A percentile compares a stretch with the other conserved stretches of the same genome.
phyloP scores from a whole-genome alignment of 805 yeast genomes.

The Candida sanyiensis region DNA sequence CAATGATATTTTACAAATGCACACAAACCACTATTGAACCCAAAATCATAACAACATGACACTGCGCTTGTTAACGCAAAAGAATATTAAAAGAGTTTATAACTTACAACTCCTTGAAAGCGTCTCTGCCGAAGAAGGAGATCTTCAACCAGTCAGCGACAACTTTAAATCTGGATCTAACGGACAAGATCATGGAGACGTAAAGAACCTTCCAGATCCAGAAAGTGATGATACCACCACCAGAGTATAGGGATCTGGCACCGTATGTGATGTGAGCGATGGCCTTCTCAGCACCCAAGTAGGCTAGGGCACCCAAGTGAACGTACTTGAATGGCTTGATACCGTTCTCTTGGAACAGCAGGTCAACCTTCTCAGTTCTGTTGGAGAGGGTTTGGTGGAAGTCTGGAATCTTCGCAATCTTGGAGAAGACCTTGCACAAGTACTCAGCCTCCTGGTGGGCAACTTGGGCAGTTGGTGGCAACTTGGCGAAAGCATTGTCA shows the following conservation, averaged over 20 bases:
- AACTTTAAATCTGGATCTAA: constrained; percentile 83
- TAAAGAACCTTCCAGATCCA: constrained; percentile 94
- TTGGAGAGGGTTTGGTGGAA: constrained; percentile 38
- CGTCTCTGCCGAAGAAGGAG: constrained; percentile 86
- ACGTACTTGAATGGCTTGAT: constrained; percentile 67
- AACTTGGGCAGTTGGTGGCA: constrained; percentile 96
- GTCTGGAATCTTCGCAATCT: constrained; percentile 55
- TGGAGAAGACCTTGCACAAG: constrained; percentile 67
- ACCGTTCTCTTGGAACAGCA: constrained; percentile 30
- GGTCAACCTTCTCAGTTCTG: constrained; percentile 36
- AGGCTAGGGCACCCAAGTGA: constrained; percentile 91
- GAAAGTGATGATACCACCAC: constrained; percentile 84
- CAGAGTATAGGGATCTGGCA: constrained; percentile 70
- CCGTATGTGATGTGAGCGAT: constrained; percentile 85
- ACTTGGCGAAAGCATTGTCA: constrained; percentile 84
- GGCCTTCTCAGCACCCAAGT: constrained; percentile 89
- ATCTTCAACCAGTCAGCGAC: constrained; percentile 87
- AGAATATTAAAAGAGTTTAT: constrained; percentile 1
- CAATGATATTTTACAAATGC: constrained; percentile 3
- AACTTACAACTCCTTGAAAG: constrained; percentile 26
- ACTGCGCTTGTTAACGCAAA: not conserved
- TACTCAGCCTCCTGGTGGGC: constrained; percentile 91
- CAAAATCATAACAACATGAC: constrained; percentile 4
- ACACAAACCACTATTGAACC: not conserved
- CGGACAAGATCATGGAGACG: constrained; percentile 84